Evolutionary conservation across 352 stramenopile genomes (phyloP), one percentile per base, ranked within the genome.

Genomic region (Phytophthora parvispora): DNA sequence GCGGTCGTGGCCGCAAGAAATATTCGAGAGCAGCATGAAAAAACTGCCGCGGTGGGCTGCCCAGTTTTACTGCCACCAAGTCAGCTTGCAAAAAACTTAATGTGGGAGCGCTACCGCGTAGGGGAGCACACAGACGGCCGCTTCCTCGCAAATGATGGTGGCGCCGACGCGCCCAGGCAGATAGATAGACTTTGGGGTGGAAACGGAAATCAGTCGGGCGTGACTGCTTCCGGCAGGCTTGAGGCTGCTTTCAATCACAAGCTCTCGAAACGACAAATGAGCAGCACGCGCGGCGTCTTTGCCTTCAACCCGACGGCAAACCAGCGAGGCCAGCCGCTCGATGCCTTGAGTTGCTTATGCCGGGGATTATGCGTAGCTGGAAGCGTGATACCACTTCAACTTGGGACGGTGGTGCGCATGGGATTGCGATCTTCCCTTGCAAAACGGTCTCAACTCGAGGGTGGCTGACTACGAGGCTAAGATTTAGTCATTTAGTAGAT

Each of bases 21-120:
- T 64, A 56, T 64, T 64, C 47, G 47, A 49, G n/a, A 51, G 57
- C 28, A n/a, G 51, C 49, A 6, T 28, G 31, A 60, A 60, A 52
- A 61, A 42, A 51, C 50, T 57, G 28, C 22, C n/a, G n/a, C n/a
- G n/a, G n/a, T n/a, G n/a, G n/a, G n/a, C 16, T n/a, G 29, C 50
- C 29, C n/a, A n/a, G 28, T 57, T 6, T 22, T 45, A 45, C 38
- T 20, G 36, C 42, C n/a, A 28, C 42, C n/a, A 18, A 49, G 20
- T 20, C 12, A 43, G 6, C 16, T n/a, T n/a, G n/a, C 6, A 16
- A 27, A 47, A 51, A 7, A 24, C 52, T 50, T 47, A 47, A 36
- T 38, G 32, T 36, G 52, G 45, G 55, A 42, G 27, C 24, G 15
- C 18, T 18, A 8, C 27, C 16, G 49, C 16, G n/a, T n/a, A n/a